These are phyloP conservation scores for Phytophthora cryptogea DNA, from an alignment of 352 stramenopile species.

Conservation along the genomic window DNA sequence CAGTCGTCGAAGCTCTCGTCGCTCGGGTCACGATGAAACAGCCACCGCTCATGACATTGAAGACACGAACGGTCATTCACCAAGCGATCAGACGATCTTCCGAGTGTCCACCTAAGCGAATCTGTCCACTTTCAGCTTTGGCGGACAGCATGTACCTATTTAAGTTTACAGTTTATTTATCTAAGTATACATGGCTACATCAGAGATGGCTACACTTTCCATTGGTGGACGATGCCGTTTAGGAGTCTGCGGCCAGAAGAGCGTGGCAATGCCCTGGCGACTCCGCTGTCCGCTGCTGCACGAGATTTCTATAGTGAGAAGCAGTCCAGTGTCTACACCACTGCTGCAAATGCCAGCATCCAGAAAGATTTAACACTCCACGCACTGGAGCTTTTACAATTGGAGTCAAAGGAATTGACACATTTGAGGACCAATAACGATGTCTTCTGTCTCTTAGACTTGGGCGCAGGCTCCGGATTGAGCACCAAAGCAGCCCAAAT, in stretches of 20 bases:
- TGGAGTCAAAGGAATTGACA: conserved; percentile 20
- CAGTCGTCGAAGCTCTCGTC: conserved; percentile 14
- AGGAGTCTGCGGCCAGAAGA: conserved; percentile 50
- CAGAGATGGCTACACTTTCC: conserved; percentile 5
- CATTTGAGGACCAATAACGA: conserved; percentile 9
- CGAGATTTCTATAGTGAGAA: conserved; percentile 64
- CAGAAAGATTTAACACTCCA: conserved; percentile 72
- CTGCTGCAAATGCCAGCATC: conserved; percentile 64
- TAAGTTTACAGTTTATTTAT: conserved; percentile 16
- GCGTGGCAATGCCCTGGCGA: conserved; percentile 37
- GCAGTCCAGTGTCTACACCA: conserved; percentile 75
- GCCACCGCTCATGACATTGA: conserved; percentile 28
- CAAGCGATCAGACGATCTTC: conserved; percentile 37
- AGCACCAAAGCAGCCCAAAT: conserved; percentile 58
- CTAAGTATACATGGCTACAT: conserved; percentile 3
- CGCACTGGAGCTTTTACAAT: conserved; percentile 55
- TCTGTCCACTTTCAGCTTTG: too few species aligned
- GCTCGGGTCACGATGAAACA: conserved; percentile 20
- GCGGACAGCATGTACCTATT: conserved; percentile 11
- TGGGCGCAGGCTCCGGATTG: conserved; percentile 72
- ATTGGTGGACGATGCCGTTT: conserved; percentile 55
- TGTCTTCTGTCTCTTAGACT: conserved; percentile 59
- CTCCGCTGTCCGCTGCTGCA: conserved; percentile 45
- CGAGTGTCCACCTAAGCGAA: conserved; percentile 23
- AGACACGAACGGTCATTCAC: conserved; percentile 35